A percentile compares a stretch with the other conserved stretches of the same genome.
These are phyloP conservation scores for Geotrichum siamense DNA, from an alignment of 1,139 yeast species.

Conservation along the genomic window DNA sequence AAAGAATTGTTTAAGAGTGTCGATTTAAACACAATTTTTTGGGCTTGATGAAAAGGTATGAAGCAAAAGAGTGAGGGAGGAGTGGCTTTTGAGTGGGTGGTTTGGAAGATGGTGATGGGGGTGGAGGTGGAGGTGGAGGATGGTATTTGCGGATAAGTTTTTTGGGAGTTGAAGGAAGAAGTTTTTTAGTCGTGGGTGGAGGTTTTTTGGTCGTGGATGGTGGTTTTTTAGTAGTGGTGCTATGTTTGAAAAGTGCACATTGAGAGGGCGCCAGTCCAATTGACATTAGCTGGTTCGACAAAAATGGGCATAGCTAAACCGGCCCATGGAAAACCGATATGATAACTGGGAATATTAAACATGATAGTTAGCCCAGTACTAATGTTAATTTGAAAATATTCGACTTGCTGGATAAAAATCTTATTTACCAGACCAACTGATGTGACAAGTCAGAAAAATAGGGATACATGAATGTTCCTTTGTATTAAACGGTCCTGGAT, in stretches of 20 bases:
- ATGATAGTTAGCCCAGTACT: constrained; percentile 41
- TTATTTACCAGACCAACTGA: constrained; percentile 44
- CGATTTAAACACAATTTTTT: not conserved
- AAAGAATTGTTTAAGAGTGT: constrained; percentile 23
- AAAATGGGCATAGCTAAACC: constrained; percentile 44
- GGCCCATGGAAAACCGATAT: constrained; percentile 40
- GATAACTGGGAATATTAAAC: constrained; percentile 37
- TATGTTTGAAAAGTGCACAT: constrained; percentile 28
- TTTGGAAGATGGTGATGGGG: no score
- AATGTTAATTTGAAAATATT: constrained; percentile 39
- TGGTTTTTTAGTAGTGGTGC: no score
- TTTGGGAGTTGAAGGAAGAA: no score
- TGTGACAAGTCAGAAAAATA: constrained; percentile 43
- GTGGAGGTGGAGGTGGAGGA: no score
- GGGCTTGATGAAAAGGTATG: no score
- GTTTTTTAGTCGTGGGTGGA: no score
- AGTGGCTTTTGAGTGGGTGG: no score
- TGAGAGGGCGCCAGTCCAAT: constrained; percentile 42
- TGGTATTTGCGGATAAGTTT: no score
- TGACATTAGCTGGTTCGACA: constrained; percentile 45
- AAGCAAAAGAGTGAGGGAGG: no score
- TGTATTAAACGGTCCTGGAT: constrained; percentile 48
- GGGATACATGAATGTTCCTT: constrained; percentile 52
- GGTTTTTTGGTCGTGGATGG: no score
- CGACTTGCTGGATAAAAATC: constrained; percentile 18